Conservation (phyloP, 768 basidiomycete genomes). For the Kwoniella sp. region DNA sequence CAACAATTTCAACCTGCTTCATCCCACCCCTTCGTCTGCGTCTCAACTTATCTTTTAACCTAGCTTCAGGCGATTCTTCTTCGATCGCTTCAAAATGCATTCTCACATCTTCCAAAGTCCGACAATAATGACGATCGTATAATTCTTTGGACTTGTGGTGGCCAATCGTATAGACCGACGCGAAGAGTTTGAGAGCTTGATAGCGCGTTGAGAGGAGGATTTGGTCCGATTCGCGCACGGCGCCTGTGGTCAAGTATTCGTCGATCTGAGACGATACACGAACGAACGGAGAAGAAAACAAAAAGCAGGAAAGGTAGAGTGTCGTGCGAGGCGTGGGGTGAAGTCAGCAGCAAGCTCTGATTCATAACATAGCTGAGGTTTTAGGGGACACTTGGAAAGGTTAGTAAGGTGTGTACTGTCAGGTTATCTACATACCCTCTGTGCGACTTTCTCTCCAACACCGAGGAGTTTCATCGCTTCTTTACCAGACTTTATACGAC, state of each 20-base stretch:
- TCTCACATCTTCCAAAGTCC: slow-evolving; percentile 63
- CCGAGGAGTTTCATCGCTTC: slow-evolving; percentile 48
- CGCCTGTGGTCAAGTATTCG: slow-evolving; percentile 47
- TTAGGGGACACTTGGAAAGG: too few species aligned
- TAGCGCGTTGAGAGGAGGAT: slow-evolving; percentile 46
- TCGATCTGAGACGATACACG: slow-evolving; percentile 40
- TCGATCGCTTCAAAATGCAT: slow-evolving; percentile 56
- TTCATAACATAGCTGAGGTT: too few species aligned
- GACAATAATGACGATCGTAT: slow-evolving; percentile 54
- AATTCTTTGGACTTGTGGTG: slow-evolving; percentile 47
- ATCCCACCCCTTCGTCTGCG: slow-evolving; percentile 50
- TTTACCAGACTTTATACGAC: slow-evolving; percentile 46
- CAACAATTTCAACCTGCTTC: slow-evolving; percentile 53
- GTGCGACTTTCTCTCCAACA: slow-evolving; percentile 51
- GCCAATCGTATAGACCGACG: slow-evolving; percentile 53
- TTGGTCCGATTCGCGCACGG: slow-evolving; percentile 40
- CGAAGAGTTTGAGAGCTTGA: slow-evolving; percentile 43
- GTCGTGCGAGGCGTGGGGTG: too few species aligned
- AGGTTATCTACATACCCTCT: slow-evolving; percentile 34
- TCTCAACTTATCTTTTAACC: slow-evolving; percentile 59
- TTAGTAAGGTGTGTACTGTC: background rate
- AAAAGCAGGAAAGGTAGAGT: too few species aligned
- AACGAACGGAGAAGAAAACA: background rate
- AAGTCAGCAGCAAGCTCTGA: too few species aligned
- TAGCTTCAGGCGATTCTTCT: slow-evolving; percentile 55